Evolutionary conservation across 73 alveolate genomes (phyloP), one percentile per base, ranked within the genome.

Genomic region (Paramecium pentaurelia): DNA sequence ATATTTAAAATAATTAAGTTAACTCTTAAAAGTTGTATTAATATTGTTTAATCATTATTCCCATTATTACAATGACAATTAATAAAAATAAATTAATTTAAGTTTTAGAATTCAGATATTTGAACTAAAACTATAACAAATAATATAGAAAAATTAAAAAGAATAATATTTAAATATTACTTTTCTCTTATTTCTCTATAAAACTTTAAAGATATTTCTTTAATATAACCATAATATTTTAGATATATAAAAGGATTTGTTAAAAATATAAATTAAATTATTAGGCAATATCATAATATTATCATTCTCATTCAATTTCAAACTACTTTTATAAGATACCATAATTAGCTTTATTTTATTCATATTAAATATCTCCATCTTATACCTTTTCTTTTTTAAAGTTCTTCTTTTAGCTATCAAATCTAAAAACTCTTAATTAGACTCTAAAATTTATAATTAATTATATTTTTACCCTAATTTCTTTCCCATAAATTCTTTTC

Each of bases 401-500:
- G 8, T 27, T 32, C 42, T 28, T 14, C 16, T 64, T 64, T 32
- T 64, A 64, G 28, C 84, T 64, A 64, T 64, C 84, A 64, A 64
- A 64, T 27, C 84, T 64, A 27, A 64, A 64, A 5, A 34, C 3
- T 27, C 30, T 64, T n/a, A 64, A 8, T 64, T 64, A 64, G 16
- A 64, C 84, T 27, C 84, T 64, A 64, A 64, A 64, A 1, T 60
- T 27, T 10, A 12, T 34, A 34, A 34, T 32, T 11, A 12, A 64
- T 64, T 14, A 64, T 18, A 16, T n/a, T 4, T 32, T 64, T 75
- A 75, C 88, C 88, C 40, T 75, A 75, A 20, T 42, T 75, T 75
- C 40, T 75, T 75, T 38, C 88, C 88, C 58, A 75, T 36, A 42
- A 75, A 75, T 38, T 75, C 68, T n/a, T 75, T 75, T 36, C 88